phyloP scores from a whole-genome alignment of 2,329 filamentous ascomycete species.

The Alternaria rosae region DNA sequence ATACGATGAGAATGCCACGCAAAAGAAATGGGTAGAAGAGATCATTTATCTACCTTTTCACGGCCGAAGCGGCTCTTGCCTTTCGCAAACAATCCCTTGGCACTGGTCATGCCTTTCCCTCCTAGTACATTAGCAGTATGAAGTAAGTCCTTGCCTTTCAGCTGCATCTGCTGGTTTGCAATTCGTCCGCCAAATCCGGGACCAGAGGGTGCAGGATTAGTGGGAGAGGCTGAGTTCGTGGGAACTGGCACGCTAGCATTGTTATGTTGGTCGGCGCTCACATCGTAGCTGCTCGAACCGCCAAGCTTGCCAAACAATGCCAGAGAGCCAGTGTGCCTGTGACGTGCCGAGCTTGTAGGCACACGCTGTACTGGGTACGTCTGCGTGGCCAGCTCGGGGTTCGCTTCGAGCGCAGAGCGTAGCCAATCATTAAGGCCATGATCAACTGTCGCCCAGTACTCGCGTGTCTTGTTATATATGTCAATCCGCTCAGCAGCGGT shows the following conservation, averaged over 20 bases:
- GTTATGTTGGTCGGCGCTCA: conserved; percentile 29
- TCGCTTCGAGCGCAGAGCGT: conserved; percentile 55
- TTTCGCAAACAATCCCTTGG: conserved; percentile 90
- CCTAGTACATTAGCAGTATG: conserved; percentile 78
- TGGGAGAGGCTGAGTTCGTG: conserved; percentile 31
- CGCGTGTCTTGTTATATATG: conserved; percentile 75
- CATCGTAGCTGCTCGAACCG: conserved; percentile 27
- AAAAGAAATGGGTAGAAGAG: conserved; percentile 49
- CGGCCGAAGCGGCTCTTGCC: conserved; percentile 81
- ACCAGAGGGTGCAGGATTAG: conserved; percentile 23
- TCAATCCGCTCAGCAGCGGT: conserved; percentile 72
- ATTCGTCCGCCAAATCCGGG: conserved; percentile 31
- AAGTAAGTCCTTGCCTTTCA: conserved; percentile 87
- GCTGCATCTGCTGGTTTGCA: conserved; percentile 63
- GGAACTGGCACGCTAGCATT: conserved; percentile 38
- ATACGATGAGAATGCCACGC: conserved; percentile 16
- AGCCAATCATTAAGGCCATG: conserved; percentile 75
- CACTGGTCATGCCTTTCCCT: conserved; percentile 76
- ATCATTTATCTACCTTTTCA: conserved; percentile 88
- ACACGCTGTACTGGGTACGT: conserved; percentile 28
- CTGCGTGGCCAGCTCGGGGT: conserved; percentile 60
- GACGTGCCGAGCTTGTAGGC: conserved; percentile 40
- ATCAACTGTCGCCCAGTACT: conserved; percentile 74
- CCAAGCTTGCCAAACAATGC: conserved; percentile 48
- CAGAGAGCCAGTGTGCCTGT: conserved; percentile 47